Base-by-base conservation (phyloP, 2,329 filamentous ascomycete genomes). In the Graphilbum ipis-grandicollis region DNA sequence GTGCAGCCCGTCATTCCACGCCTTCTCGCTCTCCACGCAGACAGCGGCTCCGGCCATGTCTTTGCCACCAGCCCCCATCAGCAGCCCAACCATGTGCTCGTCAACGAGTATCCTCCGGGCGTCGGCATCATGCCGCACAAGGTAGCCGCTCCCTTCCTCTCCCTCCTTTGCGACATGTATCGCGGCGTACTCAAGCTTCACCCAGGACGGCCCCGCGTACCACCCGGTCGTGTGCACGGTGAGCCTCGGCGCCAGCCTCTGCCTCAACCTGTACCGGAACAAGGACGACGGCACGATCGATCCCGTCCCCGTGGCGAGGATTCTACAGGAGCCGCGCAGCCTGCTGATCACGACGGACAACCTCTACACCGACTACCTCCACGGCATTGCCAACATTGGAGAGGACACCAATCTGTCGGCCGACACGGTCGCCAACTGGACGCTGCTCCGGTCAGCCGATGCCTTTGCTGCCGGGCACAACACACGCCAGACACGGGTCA, bases 61-160 rank as follows among this genome's bases (percentile, higher is more conserved):
- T 77, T 77, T 47, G 52, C 56, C 15, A 52, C 63, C 17, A 82
- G 85, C 35, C 81, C 82, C 5, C 86, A 96, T 50, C 48, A 61
- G 15, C 65, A 62, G 4, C 83, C 88, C 3, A 98, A 96, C 48
- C 90, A 96, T 57, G 83, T 93, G 33, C 65, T 96, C 28, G 75
- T 96, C 47, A 98, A 98, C 51, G 86, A 94, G 54, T 98, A 96
- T 54, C 66, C 67, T 2, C 74, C 82, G 0, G 83, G 82, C 2
- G 72, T 93, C 43, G 88, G 88, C n/a, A 96, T 96, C 46, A 93
- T 94, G 82, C 77, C 86, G 33, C 88, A 96, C 54, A 90, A 94
- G 61, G 51, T 54, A 43, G 23, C 8, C 8, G 23, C 8, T 25
- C 12, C 23, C 14, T 28, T 13, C 14, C 9, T 28, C 14, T 28